Conservation (phyloP, 164 flowering plant species). For the Vitis riparia region DNA sequence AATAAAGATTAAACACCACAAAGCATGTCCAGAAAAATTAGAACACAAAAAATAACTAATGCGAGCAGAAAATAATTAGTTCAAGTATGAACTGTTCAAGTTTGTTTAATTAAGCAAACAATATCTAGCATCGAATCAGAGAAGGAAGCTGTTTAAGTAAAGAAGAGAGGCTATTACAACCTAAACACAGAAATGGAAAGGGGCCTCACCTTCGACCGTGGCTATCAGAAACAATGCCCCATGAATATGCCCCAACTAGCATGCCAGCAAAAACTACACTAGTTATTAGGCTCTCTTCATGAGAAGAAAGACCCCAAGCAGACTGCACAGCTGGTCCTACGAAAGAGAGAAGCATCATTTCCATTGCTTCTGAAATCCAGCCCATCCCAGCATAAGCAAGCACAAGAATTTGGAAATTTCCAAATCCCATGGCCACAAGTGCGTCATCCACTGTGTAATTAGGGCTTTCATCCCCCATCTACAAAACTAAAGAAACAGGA, state of each 20-base stretch:
- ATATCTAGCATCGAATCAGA: neutral
- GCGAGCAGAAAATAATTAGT: no score
- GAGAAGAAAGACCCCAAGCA: slow-evolving; percentile 76
- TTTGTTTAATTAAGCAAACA: no score
- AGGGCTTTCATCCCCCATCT: slow-evolving; percentile 48
- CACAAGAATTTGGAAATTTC: slow-evolving; percentile 69
- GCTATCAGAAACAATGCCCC: slow-evolving; percentile 88
- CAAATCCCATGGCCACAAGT: slow-evolving; percentile 68
- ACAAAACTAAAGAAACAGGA: slow-evolving; percentile 10
- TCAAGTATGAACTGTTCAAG: no score
- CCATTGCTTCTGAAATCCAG: slow-evolving; percentile 91
- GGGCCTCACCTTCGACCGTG: slow-evolving; percentile 65
- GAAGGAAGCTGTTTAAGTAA: neutral
- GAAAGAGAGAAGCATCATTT: slow-evolving; percentile 92
- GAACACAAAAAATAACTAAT: no score
- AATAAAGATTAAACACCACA: no score
- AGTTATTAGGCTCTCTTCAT: slow-evolving; percentile 69
- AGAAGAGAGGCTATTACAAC: neutral
- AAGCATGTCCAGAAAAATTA: no score
- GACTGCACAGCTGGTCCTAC: slow-evolving; percentile 81
- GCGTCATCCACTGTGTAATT: slow-evolving; percentile 82
- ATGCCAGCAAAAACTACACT: slow-evolving; percentile 90
- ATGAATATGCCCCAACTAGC: slow-evolving; percentile 83
- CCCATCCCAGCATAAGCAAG: slow-evolving; percentile 90
- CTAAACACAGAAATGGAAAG: slow-evolving; percentile 5